A percentile compares a stretch with the other conserved stretches of the same genome.
These are phyloP conservation scores for Bipolaris bicolor DNA, from an alignment of 2,329 filamentous ascomycete genomes.

Conservation along the genomic window DNA sequence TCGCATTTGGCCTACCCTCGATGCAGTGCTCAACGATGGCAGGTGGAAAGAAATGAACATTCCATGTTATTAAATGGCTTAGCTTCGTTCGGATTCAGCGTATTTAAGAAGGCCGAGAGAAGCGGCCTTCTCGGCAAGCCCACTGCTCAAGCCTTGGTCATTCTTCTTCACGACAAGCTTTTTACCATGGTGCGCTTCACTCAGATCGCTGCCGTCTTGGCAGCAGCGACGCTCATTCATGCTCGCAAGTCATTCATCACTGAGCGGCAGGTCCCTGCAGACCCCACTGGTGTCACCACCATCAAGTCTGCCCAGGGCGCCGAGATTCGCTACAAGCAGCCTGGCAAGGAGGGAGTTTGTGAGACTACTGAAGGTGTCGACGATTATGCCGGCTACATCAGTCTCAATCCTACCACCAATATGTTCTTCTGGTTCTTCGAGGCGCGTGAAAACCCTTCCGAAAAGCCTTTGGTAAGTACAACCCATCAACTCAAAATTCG, in stretches of 20 bases:
- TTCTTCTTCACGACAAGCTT: slow-evolving; percentile 18
- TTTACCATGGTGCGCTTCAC: slow-evolving; percentile 32
- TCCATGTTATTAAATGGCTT: not conserved
- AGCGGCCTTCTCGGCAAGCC: slow-evolving; percentile 4
- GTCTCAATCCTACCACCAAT: slow-evolving; percentile 43
- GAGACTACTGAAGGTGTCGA: slow-evolving; percentile 47
- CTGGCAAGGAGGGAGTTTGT: slow-evolving; percentile 52
- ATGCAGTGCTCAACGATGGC: not conserved
- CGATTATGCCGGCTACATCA: slow-evolving; percentile 49
- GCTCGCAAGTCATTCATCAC: slow-evolving; percentile 35
- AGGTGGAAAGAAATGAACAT: not conserved
- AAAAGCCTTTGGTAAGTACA: slow-evolving; percentile 33
- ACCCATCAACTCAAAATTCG: not conserved
- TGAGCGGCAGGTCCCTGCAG: slow-evolving; percentile 39
- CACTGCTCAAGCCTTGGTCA: slow-evolving; percentile 7
- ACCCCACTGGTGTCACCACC: slow-evolving; percentile 40
- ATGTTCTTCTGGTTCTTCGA: slow-evolving; percentile 59
- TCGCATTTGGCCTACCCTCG: not conserved
- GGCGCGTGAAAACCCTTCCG: slow-evolving; percentile 51
- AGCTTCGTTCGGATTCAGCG: not conserved
- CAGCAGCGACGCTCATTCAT: slow-evolving; percentile 23
- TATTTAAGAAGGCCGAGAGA: slow-evolving; percentile 16
- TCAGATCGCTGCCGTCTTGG: slow-evolving; percentile 30
- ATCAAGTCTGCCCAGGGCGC: slow-evolving; percentile 46
- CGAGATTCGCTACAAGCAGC: slow-evolving; percentile 45